These are phyloP conservation scores for Verticillium dahliae DNA, from an alignment of 2,329 filamentous ascomycete genomes.

Conservation along the genomic window DNA sequence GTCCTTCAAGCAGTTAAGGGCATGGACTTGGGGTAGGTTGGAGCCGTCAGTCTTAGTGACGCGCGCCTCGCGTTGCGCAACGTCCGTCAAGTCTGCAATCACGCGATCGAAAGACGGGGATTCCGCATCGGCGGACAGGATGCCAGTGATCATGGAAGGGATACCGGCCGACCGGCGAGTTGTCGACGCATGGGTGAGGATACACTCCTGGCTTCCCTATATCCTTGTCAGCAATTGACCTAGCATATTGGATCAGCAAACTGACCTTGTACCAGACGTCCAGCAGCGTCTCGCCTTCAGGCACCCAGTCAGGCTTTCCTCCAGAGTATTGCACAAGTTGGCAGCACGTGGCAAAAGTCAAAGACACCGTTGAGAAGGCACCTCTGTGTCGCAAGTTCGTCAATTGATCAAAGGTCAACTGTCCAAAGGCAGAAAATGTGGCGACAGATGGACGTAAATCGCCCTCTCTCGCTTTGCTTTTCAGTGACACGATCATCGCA, in stretches of 20 bases:
- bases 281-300: slow-evolving; percentile 37
- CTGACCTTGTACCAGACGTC: slow-evolving; percentile 64
- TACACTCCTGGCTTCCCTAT: slow-evolving; percentile 60
- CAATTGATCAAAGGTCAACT: slow-evolving; percentile 74
- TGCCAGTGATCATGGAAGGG: slow-evolving; percentile 76
- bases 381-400: slow-evolving; percentile 81
- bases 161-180: slow-evolving; percentile 90
- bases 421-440: slow-evolving; percentile 61
- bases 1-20: slow-evolving; percentile 88
- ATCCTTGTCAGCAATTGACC: slow-evolving; percentile 11
- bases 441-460: slow-evolving; percentile 40
- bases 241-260: background rate
- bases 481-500: slow-evolving; percentile 48
- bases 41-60: slow-evolving; percentile 53
- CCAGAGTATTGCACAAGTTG: slow-evolving; percentile 48
- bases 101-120: slow-evolving; percentile 57
- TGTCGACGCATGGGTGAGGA: slow-evolving; percentile 69
- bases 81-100: slow-evolving; percentile 54
- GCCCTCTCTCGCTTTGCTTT: slow-evolving; percentile 35
- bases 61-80: slow-evolving; percentile 47
- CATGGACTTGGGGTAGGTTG: slow-evolving; percentile 84
- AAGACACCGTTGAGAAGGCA: slow-evolving; percentile 86
- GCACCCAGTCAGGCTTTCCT: slow-evolving; percentile 8
- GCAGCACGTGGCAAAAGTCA: slow-evolving; percentile 80
- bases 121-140: slow-evolving; percentile 60